Evolutionary conservation across 768 basidiomycete species (phyloP), one percentile per base, ranked within the genome.

Genomic region (Kwoniella shandongensis): DNA sequence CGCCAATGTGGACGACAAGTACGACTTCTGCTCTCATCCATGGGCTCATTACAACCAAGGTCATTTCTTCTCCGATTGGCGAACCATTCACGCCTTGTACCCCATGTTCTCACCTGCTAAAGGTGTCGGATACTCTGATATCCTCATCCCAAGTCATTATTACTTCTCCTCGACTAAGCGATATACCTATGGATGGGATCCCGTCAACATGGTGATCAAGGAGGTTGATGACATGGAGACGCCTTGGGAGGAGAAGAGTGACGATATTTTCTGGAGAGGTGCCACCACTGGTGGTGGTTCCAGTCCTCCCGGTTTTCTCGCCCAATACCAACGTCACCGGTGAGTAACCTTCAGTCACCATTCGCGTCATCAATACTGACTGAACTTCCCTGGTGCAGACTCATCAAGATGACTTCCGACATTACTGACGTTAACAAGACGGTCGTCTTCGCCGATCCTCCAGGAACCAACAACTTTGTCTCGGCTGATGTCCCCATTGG

Each of bases 51-150:
- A 88, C 69, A 82, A 82, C 26, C 96, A 98, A 72, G 92, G 93
- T 11, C 92, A 91, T 77, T 97, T 96, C 77, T 98, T 96, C 83
- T 90, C 89, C 17, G 94, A 99, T 76, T 96, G 91, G 89, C 81
- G 93, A 20, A 88, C 87, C 0, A 86, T 97, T 56, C 84, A 88
- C 11, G 84, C 84, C 1, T 80, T 94, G n/a, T 93, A 89, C 76
- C 96, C 96, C 6, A 84, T 99, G 26, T 88, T 99, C 77, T 92
- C 91, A 1, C 92, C 94, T 1, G 89, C 91, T 0, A 91, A 88
- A 69, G 86, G 87, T 0, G 80, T 80, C 38, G 91, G 96, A 0
- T 97, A 87, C 73, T 79, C 85, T 61, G 96, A 98, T 71, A 89
- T 99, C 64, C 81, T 88, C 55, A 91, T 98, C 60, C 94, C 96